Evolutionary conservation across 1,284 basidiomycete genomes (phyloP), one percentile per base, ranked within the genome.

Genomic region (Meira miltonrushii): DNA sequence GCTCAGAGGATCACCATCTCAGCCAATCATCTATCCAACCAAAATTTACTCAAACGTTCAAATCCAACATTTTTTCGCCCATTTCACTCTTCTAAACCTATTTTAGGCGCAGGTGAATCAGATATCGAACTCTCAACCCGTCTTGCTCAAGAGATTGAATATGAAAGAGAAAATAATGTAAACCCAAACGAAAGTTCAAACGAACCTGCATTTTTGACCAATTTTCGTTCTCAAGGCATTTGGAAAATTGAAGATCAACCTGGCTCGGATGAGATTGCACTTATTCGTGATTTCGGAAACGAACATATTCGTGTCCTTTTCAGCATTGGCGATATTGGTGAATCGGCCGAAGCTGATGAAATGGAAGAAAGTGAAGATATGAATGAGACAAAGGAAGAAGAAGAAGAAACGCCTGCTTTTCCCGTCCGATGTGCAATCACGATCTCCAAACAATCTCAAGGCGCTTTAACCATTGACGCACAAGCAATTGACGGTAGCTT

Each of bases 201-300:
- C 39, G 68, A 74, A 57, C 92, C 92, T 21, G 87, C 87, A 37
- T 94, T 92, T 78, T 78, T 97, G 71, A 84, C 84, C 72, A 79
- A 83, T 25, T 92, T 96, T 83, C 85, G 86, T 78, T 80, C 80
- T 49, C 82, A 86, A 68, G 87, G 88, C 38, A 79, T 88, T 21
- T 96, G 93, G 75, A 69, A 91, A 85, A 84, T 97, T 69, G 82
- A 85, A 65, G 90, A 95, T 77, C 79, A 79, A 33, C 68, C 82
- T 7, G 89, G 88, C 38, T 84, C 85, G 49, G 93, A 96, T 79
- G 93, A 96, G 78, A 85, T 97, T 39, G 81, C 84, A 19, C 80
- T 98, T 38, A 82, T 81, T 37, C 86, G 93, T 64, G 87, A 86
- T 69, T 97, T 92, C 78, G 93, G 92, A 65, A 92, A 91, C 75